Base-by-base conservation (phyloP, 2,329 filamentous ascomycete genomes). In the Fusarium pseudonygamai region DNA sequence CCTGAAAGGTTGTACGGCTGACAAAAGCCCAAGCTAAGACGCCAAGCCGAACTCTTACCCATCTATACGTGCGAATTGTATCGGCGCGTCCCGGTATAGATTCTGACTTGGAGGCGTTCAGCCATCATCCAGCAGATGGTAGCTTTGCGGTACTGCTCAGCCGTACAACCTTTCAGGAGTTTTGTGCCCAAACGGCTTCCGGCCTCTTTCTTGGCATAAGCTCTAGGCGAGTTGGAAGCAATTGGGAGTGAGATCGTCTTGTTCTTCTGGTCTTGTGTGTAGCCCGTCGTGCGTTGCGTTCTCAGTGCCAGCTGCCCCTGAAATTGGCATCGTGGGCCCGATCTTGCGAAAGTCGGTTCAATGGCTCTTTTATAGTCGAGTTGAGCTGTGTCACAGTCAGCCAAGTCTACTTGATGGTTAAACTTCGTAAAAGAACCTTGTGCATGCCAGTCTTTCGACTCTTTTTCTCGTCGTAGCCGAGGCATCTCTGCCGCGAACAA, bases 161-260 rank as follows among this genome's bases (percentile, higher is more conserved):
- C 30, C 15, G 24, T n/a, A 16, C 16, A n/a, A n/a, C 24, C 9
- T 22, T 14, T 13, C 24, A 11, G 20, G 34, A 9, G 13, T 11
- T 13, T 20, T 18, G 22, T 24, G 16, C 11, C 50, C 28, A 8
- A 36, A 22, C 15, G 12, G 7, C 11, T n/a, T 28, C 20, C 16
- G 10, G 12, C 22, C 13, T n/a, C 40, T 18, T 28, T 28, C 18
- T 22, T 7, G 10, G 10, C 9, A 36, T 28, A 11, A 14, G 16
- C 8, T 50, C 28, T 13, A 7, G 15, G 8, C 15, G 24, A 46
- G 6, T 10, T 7, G 18, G 7, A 6, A 34, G 18, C 6, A 22
- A n/a, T 9, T 8, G 4, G 1, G 6, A 7, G 11, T 6, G 13
- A 13, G 11, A 22, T 28, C 14, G 2, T 26, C 5, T 9, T 49